phyloP scores from a whole-genome alignment of 2,329 filamentous ascomycete species.

The Coniochaeta pulveracea region DNA sequence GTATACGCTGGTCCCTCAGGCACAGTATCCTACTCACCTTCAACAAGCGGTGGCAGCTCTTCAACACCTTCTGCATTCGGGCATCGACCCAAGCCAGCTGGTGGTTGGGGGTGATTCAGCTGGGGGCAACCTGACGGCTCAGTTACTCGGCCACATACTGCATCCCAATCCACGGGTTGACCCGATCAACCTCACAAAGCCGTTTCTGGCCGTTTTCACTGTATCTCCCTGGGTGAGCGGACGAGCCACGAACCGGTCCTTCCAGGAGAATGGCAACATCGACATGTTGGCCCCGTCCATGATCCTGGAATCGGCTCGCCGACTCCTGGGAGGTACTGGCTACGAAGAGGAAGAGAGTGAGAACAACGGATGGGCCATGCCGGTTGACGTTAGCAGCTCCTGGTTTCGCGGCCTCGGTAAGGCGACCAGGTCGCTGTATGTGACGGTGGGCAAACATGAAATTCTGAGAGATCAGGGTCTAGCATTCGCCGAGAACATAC shows the following conservation, averaged over 20 bases:
- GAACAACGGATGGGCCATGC: constrained; percentile 15
- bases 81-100: constrained; percentile 18
- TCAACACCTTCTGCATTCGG: constrained; percentile 16
- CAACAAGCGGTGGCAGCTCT: constrained; percentile 20
- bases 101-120: constrained; percentile 25
- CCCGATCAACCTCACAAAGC: constrained; percentile 13
- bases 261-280: constrained; percentile 14
- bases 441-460: constrained; percentile 21
- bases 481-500: constrained; percentile 13
- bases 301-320: constrained; percentile 5
- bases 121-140: constrained; percentile 21
- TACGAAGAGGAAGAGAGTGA: constrained; percentile 8
- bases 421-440: constrained; percentile 15
- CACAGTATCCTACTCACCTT: constrained; percentile 19
- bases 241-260: constrained; percentile 12
- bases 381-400: constrained; percentile 13
- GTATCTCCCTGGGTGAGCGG: constrained; percentile 21
- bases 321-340: constrained; percentile 7
- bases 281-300: constrained; percentile 20
- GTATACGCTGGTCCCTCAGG: constrained; percentile 21
- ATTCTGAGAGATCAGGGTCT: constrained; percentile 18
- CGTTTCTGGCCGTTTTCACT: constrained; percentile 19
- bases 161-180: constrained; percentile 16
- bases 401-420: constrained; percentile 17
- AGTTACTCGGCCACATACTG: constrained; percentile 20